Conservation (phyloP, 2,329 filamentous ascomycete genomes). For the Akanthomyces dipterigenus region DNA sequence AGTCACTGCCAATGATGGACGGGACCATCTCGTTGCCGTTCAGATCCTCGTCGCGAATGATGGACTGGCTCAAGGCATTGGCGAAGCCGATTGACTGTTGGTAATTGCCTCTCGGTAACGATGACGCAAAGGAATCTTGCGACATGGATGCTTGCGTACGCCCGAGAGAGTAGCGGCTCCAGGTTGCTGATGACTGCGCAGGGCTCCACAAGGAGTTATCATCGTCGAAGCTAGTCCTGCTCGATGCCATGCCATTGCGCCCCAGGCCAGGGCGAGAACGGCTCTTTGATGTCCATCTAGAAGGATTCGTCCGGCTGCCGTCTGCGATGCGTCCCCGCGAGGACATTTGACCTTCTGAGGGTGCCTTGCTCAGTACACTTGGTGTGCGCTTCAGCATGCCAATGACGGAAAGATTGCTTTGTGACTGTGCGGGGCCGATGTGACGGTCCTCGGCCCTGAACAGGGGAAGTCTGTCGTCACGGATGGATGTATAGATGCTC, state of each 20-base stretch:
- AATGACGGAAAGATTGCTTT: constrained; percentile 65
- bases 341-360: constrained; percentile 71
- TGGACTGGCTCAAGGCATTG: constrained; percentile 91
- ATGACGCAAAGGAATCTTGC: constrained; percentile 80
- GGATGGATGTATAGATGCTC: constrained; percentile 85
- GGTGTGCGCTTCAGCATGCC: constrained; percentile 76
- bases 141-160: constrained; percentile 89
- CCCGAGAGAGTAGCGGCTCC: constrained; percentile 89
- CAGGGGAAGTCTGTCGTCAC: constrained; percentile 76
- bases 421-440: constrained; percentile 32
- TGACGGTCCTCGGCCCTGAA: constrained; percentile 57
- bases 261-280: constrained; percentile 70
- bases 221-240: constrained; percentile 90
- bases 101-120: constrained; percentile 71
- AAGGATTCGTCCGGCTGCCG: constrained; percentile 42
- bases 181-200: constrained; percentile 75
- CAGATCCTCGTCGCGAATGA: constrained; percentile 78
- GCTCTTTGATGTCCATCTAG: constrained; percentile 78
- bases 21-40: constrained; percentile 41
- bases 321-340: constrained; percentile 66
- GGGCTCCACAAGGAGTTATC: constrained; percentile 87
- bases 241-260: constrained; percentile 77
- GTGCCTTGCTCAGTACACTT: constrained; percentile 86
- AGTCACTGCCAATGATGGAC: constrained; percentile 53
- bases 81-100: constrained; percentile 97